Evolutionary conservation across 2,329 filamentous ascomycete genomes (phyloP).

Genomic region (Thelonectria discophora): DNA sequence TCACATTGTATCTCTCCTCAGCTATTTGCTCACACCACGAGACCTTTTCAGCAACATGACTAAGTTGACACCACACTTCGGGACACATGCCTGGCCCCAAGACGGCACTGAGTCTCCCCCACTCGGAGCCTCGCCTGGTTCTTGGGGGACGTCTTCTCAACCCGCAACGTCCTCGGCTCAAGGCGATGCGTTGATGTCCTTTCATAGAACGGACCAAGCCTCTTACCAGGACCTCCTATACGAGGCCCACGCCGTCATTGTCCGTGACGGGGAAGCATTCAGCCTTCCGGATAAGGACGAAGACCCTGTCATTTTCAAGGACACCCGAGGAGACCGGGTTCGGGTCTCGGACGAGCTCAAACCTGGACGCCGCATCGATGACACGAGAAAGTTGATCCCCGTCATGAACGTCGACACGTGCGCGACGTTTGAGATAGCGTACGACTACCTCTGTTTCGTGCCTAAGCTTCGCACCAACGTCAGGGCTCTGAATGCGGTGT

Average conservation of each 20-base stretch:
- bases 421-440: constrained; percentile 24
- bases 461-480: constrained; percentile 21
- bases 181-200: constrained; percentile 16
- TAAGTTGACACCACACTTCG: constrained; percentile 26
- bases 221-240: constrained; percentile 18
- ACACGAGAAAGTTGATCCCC: constrained; percentile 22
- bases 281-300: constrained; percentile 18
- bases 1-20: not conserved
- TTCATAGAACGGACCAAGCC: constrained; percentile 8
- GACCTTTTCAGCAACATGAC: constrained; percentile 14
- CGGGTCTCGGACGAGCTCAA: constrained; percentile 27
- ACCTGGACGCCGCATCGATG: constrained; percentile 17
- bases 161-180: constrained; percentile 17
- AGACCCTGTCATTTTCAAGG: constrained; percentile 7
- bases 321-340: constrained; percentile 28
- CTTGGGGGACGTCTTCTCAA: constrained; percentile 16
- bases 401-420: constrained; percentile 31
- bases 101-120: not conserved
- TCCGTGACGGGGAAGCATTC: constrained; percentile 26
- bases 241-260: constrained; percentile 32
- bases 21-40: not conserved
- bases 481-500: constrained; percentile 17
- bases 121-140: constrained; percentile 25
- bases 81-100: constrained; percentile 25
- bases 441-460: constrained; percentile 30